These are phyloP conservation scores for Ophiostoma triangulosporum DNA, from an alignment of 2,329 filamentous ascomycete genomes.

Conservation along the genomic window DNA sequence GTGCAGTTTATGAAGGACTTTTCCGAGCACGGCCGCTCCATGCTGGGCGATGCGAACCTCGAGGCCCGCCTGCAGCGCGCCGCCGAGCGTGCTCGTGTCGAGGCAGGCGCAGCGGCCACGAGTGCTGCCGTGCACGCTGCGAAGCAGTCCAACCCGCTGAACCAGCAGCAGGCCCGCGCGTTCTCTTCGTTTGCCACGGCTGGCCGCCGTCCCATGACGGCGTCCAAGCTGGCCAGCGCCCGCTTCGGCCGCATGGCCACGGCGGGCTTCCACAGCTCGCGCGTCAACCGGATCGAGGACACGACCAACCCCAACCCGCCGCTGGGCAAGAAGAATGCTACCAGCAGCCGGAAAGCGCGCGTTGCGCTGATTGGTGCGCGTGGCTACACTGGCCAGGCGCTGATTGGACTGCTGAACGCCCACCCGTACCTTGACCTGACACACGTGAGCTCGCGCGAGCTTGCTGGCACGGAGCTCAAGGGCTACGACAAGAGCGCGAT, in stretches of 20 bases:
- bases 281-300: slow-evolving; percentile 40
- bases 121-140: slow-evolving; percentile 4
- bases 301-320: slow-evolving; percentile 82
- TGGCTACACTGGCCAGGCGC: slow-evolving; percentile 84
- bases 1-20: slow-evolving; percentile 77
- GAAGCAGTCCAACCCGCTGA: slow-evolving; percentile 11
- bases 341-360: slow-evolving; percentile 63
- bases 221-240: slow-evolving; percentile 17
- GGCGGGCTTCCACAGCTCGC: slow-evolving; percentile 11
- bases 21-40: slow-evolving; percentile 64
- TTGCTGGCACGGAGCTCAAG: slow-evolving; percentile 72
- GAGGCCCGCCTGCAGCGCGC: slow-evolving; percentile 73
- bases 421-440: slow-evolving; percentile 84
- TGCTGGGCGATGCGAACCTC: slow-evolving; percentile 81
- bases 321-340: slow-evolving; percentile 74
- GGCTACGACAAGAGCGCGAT: slow-evolving; percentile 88
- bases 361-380: slow-evolving; percentile 82
- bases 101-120: slow-evolving; percentile 21
- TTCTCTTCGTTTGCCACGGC: slow-evolving; percentile 45
- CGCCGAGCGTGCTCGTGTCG: slow-evolving; percentile 39
- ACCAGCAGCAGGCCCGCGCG: slow-evolving; percentile 40
- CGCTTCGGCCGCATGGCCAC: slow-evolving; percentile 9
- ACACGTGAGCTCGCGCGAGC: slow-evolving; percentile 86
- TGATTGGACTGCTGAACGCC: slow-evolving; percentile 74
- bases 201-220: slow-evolving; percentile 15